Evolutionary conservation across 441 rosid species (phyloP).

Genomic region (Pelargonium citronellum): DNA sequence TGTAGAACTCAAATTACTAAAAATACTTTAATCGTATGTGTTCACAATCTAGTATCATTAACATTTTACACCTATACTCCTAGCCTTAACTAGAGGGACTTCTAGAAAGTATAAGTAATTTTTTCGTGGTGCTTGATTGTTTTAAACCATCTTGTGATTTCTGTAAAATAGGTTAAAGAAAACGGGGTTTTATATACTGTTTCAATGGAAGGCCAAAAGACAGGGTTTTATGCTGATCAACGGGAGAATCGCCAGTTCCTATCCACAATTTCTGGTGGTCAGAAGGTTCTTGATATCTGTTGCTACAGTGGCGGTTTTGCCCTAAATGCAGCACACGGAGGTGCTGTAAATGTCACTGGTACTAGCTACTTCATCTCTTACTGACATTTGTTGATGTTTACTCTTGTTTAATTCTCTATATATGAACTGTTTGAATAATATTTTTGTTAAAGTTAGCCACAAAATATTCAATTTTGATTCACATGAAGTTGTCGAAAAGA

Average conservation of each 20-base stretch:
- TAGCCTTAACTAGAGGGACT: not conserved
- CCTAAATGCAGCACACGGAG: conserved; percentile 64
- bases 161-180: conserved; percentile 50
- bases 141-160: conserved; percentile 7
- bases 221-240: conserved; percentile 87
- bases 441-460: not conserved
- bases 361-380: conserved; percentile 3
- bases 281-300: conserved; percentile 74
- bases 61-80: too few species aligned
- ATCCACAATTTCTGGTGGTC: conserved; percentile 57
- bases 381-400: not conserved
- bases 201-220: conserved; percentile 74
- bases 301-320: conserved; percentile 91
- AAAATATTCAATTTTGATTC: not conserved
- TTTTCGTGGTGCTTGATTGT: not conserved
- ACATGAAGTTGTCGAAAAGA: not conserved
- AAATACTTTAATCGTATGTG: too few species aligned
- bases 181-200: conserved; percentile 63
- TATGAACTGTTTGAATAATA: not conserved
- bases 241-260: conserved; percentile 66
- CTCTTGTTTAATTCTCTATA: not conserved
- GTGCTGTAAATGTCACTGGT: conserved; percentile 60
- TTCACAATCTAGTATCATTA: too few species aligned
- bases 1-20: too few species aligned
- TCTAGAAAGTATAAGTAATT: not conserved